These are phyloP conservation scores for Panus rudis DNA, from an alignment of 768 basidiomycete species.

Conservation along the genomic window DNA sequence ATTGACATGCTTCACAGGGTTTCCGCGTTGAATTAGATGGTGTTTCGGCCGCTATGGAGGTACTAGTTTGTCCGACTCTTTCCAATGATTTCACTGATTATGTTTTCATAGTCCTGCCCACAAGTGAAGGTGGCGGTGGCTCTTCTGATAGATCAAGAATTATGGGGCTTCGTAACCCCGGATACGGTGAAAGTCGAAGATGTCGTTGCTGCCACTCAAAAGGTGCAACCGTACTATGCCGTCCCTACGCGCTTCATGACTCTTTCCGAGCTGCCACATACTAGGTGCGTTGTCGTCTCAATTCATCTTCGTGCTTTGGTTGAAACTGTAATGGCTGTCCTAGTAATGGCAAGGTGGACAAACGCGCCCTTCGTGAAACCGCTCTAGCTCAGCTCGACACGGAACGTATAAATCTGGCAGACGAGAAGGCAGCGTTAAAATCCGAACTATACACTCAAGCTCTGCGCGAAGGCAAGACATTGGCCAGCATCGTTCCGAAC, in stretches of 20 bases:
- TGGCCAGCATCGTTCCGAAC: constrained; percentile 13
- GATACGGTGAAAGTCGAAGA: constrained; percentile 26
- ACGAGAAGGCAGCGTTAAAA: constrained; percentile 4
- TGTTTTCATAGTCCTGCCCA: constrained; percentile 30
- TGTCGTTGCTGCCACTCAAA: constrained; percentile 39
- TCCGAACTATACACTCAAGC: constrained; percentile 14
- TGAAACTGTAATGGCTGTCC: background rate
- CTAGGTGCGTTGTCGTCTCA: constrained; percentile 31
- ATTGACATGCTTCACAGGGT: constrained; percentile 27
- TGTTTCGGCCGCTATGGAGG: constrained; percentile 54
- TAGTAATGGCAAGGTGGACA: constrained; percentile 38
- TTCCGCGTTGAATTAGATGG: constrained; percentile 62
- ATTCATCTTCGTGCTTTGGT: background rate
- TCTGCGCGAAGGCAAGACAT: constrained; percentile 16
- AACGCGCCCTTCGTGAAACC: constrained; percentile 35
- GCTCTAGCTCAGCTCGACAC: constrained; percentile 6
- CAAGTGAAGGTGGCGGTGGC: constrained; percentile 42
- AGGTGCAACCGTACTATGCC: constrained; percentile 54
- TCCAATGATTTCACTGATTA: constrained; percentile 7
- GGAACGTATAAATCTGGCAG: too few relatives aligned
- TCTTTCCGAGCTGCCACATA: constrained; percentile 44
- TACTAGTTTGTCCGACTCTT: constrained; percentile 16
- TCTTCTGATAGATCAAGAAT: constrained; percentile 41
- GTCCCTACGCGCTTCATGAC: constrained; percentile 41
- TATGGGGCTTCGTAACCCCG: constrained; percentile 53